These are phyloP conservation scores for Hygrophoropsis aurantiaca DNA, from an alignment of 768 basidiomycete genomes.

Conservation along the genomic window DNA sequence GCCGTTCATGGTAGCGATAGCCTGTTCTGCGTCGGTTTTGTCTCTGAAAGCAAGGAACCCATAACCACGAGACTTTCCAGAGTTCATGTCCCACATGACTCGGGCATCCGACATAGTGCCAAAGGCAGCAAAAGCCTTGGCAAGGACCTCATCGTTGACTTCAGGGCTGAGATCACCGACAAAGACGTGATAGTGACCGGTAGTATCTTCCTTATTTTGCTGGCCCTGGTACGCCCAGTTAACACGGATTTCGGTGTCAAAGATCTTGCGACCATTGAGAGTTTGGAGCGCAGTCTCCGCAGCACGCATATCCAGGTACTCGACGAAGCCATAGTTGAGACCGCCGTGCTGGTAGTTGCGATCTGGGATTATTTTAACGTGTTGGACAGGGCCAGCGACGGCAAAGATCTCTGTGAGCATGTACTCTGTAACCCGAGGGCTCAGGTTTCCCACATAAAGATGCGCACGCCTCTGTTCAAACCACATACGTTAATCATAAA, in stretches of 20 bases:
- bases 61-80: slow-evolving; percentile 96
- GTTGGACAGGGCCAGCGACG: slow-evolving; percentile 94
- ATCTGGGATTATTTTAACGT: slow-evolving; percentile 99
- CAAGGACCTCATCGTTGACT: slow-evolving; percentile 96
- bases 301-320: slow-evolving; percentile 98
- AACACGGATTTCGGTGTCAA: slow-evolving; percentile 98
- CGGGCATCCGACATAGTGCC: slow-evolving; percentile 95
- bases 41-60: slow-evolving; percentile 99
- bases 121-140: slow-evolving; percentile 96
- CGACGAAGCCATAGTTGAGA: slow-evolving; percentile 99
- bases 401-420: slow-evolving; percentile 99
- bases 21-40: slow-evolving; percentile 98
- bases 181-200: slow-evolving; percentile 96
- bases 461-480: slow-evolving; percentile 79
- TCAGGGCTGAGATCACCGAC: slow-evolving; percentile 99
- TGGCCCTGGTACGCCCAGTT: slow-evolving; percentile 99
- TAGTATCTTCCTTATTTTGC: slow-evolving; percentile 98
- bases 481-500: not conserved
- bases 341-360: slow-evolving; percentile 99
- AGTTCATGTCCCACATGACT: slow-evolving; percentile 99
- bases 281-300: slow-evolving; percentile 99
- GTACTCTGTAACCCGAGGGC: slow-evolving; percentile 96
- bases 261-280: slow-evolving; percentile 98
- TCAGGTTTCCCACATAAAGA: slow-evolving; percentile 98
- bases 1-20: slow-evolving; percentile 99